These are phyloP conservation scores for Cymbidium sinense DNA, from an alignment of 106 monocot genomes.

Conservation along the genomic window DNA sequence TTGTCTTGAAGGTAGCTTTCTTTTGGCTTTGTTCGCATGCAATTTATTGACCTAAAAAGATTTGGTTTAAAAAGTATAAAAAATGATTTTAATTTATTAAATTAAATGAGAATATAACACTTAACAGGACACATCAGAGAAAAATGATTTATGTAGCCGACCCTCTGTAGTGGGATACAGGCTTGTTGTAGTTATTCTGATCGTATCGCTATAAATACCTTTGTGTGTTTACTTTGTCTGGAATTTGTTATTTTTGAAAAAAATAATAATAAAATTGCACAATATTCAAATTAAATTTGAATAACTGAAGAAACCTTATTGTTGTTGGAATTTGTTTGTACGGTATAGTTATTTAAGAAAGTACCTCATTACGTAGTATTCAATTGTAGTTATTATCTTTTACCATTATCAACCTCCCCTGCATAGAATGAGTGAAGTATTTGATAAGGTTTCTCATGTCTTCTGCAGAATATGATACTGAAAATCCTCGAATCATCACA, in stretches of 20 bases:
- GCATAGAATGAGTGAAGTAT: neutral
- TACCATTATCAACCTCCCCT: neutral
- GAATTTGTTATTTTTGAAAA: no score
- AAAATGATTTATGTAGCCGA: no score
- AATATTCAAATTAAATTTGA: neutral
- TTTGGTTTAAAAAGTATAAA: no score
- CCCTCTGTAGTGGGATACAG: no score
- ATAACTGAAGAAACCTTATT: neutral
- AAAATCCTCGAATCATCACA: constrained; percentile 37
- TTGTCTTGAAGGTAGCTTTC: constrained; percentile 84
- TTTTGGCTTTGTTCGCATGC: neutral
- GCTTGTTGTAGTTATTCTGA: neutral
- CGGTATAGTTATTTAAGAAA: neutral
- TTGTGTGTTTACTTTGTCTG: neutral
- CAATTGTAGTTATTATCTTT: neutral
- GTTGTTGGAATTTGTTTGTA: neutral
- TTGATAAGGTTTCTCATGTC: neutral
- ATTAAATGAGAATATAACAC: no score
- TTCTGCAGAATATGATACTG: constrained; percentile 33
- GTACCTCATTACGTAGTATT: neutral
- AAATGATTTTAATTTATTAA: no score
- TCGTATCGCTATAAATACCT: no score
- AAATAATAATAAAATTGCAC: neutral
- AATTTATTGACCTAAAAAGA: no score
- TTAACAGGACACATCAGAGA: no score